These are phyloP conservation scores for Aspergillus sp. DNA, from an alignment of 2,329 filamentous ascomycete species.

Conservation along the genomic window DNA sequence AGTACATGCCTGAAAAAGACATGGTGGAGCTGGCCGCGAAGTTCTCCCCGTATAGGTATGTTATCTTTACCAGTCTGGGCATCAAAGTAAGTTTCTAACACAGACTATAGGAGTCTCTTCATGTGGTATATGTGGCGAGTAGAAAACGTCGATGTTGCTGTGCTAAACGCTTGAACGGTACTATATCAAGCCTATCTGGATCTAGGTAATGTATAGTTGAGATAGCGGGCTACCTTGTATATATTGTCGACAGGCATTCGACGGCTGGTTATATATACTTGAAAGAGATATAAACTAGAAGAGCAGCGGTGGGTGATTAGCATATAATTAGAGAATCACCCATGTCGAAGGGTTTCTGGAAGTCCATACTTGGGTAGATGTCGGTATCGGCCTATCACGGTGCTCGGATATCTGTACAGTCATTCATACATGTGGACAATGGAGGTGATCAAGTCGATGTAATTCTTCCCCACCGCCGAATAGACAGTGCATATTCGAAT, in stretches of 20 bases:
- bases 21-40: conserved; percentile 77
- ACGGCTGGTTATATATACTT: too few relatives aligned
- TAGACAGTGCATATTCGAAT: too few relatives aligned
- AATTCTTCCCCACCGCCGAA: too few relatives aligned
- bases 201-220: background rate
- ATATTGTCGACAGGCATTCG: background rate
- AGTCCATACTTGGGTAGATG: too few relatives aligned
- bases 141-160: conserved; percentile 67
- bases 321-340: too few relatives aligned
- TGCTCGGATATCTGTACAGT: too few relatives aligned
- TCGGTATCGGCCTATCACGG: too few relatives aligned
- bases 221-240: background rate
- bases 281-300: too few relatives aligned
- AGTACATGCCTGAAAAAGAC: conserved; percentile 92
- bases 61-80: conserved; percentile 8
- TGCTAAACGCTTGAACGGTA: conserved; percentile 30
- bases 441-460: too few relatives aligned
- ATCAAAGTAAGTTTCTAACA: background rate
- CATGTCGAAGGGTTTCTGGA: too few relatives aligned
- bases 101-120: conserved; percentile 64
- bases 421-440: too few relatives aligned
- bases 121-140: conserved; percentile 99
- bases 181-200: background rate
- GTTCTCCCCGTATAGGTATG: conserved; percentile 75
- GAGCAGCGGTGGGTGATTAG: too few relatives aligned